Evolutionary conservation across 108 stramenopile genomes (phyloP), one percentile per base, ranked within the genome.

Genomic region (Hondaea fermentalgiana): DNA sequence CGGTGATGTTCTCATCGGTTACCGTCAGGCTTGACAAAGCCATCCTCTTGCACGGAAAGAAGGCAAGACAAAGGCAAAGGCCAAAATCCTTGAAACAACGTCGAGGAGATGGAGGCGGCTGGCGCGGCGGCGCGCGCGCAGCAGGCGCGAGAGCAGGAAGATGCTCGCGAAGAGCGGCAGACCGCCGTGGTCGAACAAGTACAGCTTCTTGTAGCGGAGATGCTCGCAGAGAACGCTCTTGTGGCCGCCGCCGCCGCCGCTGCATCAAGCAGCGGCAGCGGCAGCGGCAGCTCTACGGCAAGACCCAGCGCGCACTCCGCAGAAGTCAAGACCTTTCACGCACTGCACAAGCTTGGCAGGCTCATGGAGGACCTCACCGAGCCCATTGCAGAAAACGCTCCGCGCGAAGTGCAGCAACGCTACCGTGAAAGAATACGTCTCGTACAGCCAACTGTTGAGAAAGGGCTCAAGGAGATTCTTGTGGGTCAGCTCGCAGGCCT

Each of bases 401-500:
- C 64, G 8, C 35, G 35, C 25, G 64, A 69, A 23, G 25, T 69
- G 14, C 64, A 69, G 42, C 64, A 69, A 17, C 14, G 14, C 64
- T 23, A 69, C 64, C 64, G 64, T 35, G 76, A 53, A 12, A 23
- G 49, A 8, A 21, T 83, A 23, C 76, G 76, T 45, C 45, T 47
- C 25, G 76, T 83, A 23, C 76, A 83, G 76, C 76, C 76, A 6
- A 53, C 76, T 12, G 76, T 83, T 12, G 76, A 83, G 51, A 83
- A 83, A 23, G 45, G 49, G n/a, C 76, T 83, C 4, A 83, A 12
- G 76, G 76, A 83, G 76, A 23, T 83, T 12, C 19, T 83, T 35
- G 10, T 83, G 10, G 76, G 76, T 1, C 76, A 83, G 51, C 51
- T 83, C 51, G 45, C 76, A 6, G 25, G 76, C 10, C 49, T 83